Base-by-base conservation (phyloP, 306 rosid species). In the Acacia acuminata region DNA sequence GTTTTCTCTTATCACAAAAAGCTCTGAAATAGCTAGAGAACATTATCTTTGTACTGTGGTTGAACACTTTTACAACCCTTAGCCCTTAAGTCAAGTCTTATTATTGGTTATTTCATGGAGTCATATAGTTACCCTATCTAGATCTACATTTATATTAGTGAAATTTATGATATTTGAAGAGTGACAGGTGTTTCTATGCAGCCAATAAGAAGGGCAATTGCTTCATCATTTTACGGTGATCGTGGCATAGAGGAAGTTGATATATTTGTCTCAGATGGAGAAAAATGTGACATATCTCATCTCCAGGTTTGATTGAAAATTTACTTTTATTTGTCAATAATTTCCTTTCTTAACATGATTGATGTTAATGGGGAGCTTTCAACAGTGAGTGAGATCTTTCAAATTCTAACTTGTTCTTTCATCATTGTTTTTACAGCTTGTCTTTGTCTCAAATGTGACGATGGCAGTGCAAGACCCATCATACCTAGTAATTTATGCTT, bases 401-500 rank as follows among this genome's bases (percentile, higher is more conserved):
- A 73, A 45, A 19, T 55, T 63, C 40, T 56, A 78, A 71, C 66
- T 75, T 42, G 48, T 44, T 74, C 15, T 40, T 84, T 75, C 73
- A 70, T 72, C 58, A 61, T 76, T 58, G 15, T 78, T 58, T 73
- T n/a, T 56, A 69, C 81, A 87, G 90, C 27, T 87, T 79, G 84
- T 87, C 73, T 87, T 93, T 27, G 97, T 96, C 53, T 86, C 96
- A 13, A 67, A 88, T 45, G 90, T 90, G 76, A 90, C 87, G 1
- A 84, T 90, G 77, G 95, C 97, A 10, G 96, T 93, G 63, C 96
- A 93, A 80, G 94, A 93, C 12, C 97, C 96, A 45, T 88, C 97
- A 27, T 91, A 85, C 79, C 97, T 94, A 83, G 97, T 93, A 63
- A 65, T 25, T 27, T 63, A 30, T 32, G 19, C 24, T 73, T 17